Percentiles rank a stretch among this genome's conserved stretches.
These are phyloP conservation scores for Saccharomyces hybrid DNA, from an alignment of 1,139 yeast genomes.

Conservation along the genomic window DNA sequence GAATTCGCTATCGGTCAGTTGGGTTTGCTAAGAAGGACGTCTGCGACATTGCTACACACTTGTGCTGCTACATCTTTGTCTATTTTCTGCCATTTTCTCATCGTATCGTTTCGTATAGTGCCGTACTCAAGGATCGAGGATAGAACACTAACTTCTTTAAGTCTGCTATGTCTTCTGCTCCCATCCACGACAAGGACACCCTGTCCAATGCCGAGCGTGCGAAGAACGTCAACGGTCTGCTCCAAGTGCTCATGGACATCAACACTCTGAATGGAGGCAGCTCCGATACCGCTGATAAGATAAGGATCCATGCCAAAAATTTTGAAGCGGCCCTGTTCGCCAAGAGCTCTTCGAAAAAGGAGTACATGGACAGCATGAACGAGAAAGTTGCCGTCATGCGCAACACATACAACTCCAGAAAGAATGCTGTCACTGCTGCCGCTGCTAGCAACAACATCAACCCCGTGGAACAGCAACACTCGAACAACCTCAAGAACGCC, in stretches of 20 bases:
- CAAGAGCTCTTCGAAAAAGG: slow-evolving; percentile 30
- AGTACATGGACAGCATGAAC: slow-evolving; percentile 31
- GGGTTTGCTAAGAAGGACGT: not conserved
- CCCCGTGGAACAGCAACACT: not conserved
- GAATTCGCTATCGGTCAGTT: not conserved
- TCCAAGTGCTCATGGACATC: slow-evolving; percentile 31
- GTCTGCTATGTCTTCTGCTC: slow-evolving; percentile 11
- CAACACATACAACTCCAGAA: slow-evolving; percentile 27
- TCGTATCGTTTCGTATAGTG: not conserved
- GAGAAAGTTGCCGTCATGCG: slow-evolving; percentile 32
- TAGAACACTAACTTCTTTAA: not conserved
- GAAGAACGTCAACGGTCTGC: slow-evolving; percentile 29
- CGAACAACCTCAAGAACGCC: slow-evolving; percentile 7
- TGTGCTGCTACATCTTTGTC: not conserved
- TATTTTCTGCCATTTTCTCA: not conserved
- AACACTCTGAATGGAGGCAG: slow-evolving; percentile 32
- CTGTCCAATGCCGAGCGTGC: slow-evolving; percentile 30
- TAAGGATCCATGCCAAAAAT: slow-evolving; percentile 32
- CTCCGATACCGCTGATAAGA: slow-evolving; percentile 30
- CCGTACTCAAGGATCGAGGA: not conserved
- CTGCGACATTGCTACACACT: not conserved
- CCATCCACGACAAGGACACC: slow-evolving; percentile 24
- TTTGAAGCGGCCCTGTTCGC: slow-evolving; percentile 32
- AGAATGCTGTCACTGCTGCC: slow-evolving; percentile 12
- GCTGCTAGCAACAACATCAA: slow-evolving; percentile 10